Conservation (phyloP, 495 filamentous ascomycete genomes). For the Stereocaulon alpinum region DNA sequence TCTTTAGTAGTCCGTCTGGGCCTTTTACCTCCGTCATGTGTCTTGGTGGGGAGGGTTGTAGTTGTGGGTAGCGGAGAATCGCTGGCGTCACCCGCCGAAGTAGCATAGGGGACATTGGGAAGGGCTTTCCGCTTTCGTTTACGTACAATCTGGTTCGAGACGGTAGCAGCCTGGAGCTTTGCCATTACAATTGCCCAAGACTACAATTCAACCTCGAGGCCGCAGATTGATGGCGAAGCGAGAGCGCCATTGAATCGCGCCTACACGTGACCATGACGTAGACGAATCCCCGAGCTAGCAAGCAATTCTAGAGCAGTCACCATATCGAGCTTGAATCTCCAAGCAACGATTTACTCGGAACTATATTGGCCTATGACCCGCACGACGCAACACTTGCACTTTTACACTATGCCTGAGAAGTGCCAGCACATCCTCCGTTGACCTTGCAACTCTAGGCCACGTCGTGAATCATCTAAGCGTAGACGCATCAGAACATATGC, state of each 20-base stretch:
- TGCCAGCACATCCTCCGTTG: not conserved
- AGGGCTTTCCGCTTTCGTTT: conserved; percentile 44
- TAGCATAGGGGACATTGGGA: conserved; percentile 16
- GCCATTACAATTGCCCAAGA: conserved; percentile 32
- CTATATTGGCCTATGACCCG: not conserved
- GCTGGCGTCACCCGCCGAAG: not conserved
- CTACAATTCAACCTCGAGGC: not conserved
- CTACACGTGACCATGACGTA: conserved; percentile 2
- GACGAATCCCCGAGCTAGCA: too few relatives aligned
- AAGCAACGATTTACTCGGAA: not conserved
- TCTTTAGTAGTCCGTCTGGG: conserved; percentile 30
- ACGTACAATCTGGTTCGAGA: conserved; percentile 41
- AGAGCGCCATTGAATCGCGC: not conserved
- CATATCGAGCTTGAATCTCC: not conserved
- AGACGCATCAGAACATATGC: not conserved
- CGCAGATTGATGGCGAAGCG: not conserved
- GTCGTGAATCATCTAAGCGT: not conserved
- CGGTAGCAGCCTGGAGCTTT: conserved; percentile 44
- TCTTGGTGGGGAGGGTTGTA: conserved; percentile 40
- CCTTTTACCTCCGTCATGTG: conserved; percentile 44
- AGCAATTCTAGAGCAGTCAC: not conserved
- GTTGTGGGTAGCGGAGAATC: conserved; percentile 19
- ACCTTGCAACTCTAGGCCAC: not conserved
- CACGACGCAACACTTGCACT: not conserved
- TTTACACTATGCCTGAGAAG: not conserved